A percentile compares a stretch with the other conserved stretches of the same genome.
Evolutionary conservation across 2,329 filamentous ascomycete genomes (phyloP).

Genomic region (Penicillium digitatum): DNA sequence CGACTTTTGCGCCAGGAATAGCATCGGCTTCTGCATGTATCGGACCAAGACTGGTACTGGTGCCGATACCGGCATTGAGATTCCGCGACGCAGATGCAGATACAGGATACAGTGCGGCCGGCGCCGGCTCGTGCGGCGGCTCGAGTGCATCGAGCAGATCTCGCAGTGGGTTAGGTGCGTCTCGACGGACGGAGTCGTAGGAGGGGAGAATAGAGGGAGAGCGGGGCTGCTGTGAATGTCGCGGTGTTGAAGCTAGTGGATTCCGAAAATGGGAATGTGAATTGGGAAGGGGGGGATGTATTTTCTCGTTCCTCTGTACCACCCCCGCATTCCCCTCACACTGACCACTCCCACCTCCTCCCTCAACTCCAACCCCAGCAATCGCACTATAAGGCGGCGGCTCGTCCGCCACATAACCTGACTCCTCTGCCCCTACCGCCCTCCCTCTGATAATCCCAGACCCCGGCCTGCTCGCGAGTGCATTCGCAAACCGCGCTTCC

Average conservation of each 20-base stretch:
- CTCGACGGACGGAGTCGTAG: conserved; percentile 17
- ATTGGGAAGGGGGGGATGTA: not conserved
- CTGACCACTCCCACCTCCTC: not conserved
- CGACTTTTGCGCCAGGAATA: conserved; percentile 1
- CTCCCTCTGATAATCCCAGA: not conserved
- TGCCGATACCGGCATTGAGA: not conserved
- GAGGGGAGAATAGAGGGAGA: conserved; percentile 7
- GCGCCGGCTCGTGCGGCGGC: conserved; percentile 20
- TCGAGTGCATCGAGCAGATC: conserved; percentile 24
- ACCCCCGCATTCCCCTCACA: not conserved
- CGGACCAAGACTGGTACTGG: not conserved
- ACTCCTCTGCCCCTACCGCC: not conserved
- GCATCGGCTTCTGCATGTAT: not conserved
- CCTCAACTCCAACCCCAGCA: not conserved
- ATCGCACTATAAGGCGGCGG: conserved; percentile 14
- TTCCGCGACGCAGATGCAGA: not conserved
- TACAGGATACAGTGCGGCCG: conserved; percentile 10
- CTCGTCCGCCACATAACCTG: not conserved
- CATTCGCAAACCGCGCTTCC: conserved; percentile 16
- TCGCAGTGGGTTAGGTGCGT: conserved; percentile 13
- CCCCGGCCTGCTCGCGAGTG: not conserved
- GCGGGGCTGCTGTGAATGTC: not conserved
- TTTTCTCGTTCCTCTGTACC: not conserved
- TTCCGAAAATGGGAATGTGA: not conserved
- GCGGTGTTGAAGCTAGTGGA: not conserved